Conservation (phyloP, 352 stramenopile genomes). For the Phytophthora fragariae region DNA sequence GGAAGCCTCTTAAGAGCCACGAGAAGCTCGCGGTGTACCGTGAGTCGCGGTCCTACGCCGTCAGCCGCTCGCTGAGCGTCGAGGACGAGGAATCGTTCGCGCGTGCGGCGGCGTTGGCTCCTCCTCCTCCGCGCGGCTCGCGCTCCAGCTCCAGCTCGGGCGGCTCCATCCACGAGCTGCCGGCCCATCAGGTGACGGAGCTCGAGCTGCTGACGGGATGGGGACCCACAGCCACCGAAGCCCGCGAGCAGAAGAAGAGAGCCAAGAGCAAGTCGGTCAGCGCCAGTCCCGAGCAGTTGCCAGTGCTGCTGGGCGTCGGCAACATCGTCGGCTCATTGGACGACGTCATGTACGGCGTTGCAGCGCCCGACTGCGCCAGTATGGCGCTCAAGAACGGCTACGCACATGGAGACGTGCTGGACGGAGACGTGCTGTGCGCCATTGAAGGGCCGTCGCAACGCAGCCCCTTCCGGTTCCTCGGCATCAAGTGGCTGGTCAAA, state of each 20-base stretch:
- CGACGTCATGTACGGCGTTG: constrained; percentile 68
- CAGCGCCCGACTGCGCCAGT: constrained; percentile 59
- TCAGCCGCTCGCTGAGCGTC: constrained; percentile 25
- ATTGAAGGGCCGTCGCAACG: constrained; percentile 60
- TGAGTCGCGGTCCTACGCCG: constrained; percentile 37
- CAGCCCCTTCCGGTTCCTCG: constrained; percentile 73
- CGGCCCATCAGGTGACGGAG: constrained; percentile 38
- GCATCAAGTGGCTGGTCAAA: constrained; percentile 76
- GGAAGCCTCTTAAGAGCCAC: constrained; percentile 44
- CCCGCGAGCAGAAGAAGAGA: constrained; percentile 37
- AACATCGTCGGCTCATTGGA: constrained; percentile 53
- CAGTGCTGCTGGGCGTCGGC: constrained; percentile 53
- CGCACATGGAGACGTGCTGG: constrained; percentile 54
- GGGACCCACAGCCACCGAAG: constrained; percentile 42
- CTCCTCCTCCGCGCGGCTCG: constrained; percentile 10
- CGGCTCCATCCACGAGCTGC: constrained; percentile 22
- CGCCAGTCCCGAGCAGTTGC: constrained; percentile 24
- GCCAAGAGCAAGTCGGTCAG: constrained; percentile 24
- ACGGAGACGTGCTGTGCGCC: constrained; percentile 63
- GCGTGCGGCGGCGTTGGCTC: constrained; percentile 8
- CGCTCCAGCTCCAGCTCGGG: constrained; percentile 32
- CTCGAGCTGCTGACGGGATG: constrained; percentile 45
- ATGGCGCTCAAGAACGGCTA: constrained; percentile 66
- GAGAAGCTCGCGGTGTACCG: constrained; percentile 45
- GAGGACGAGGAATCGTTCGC: constrained; percentile 39